Conservation (phyloP, 2,329 filamentous ascomycete genomes). For the Diaporthe citriasiana region DNA sequence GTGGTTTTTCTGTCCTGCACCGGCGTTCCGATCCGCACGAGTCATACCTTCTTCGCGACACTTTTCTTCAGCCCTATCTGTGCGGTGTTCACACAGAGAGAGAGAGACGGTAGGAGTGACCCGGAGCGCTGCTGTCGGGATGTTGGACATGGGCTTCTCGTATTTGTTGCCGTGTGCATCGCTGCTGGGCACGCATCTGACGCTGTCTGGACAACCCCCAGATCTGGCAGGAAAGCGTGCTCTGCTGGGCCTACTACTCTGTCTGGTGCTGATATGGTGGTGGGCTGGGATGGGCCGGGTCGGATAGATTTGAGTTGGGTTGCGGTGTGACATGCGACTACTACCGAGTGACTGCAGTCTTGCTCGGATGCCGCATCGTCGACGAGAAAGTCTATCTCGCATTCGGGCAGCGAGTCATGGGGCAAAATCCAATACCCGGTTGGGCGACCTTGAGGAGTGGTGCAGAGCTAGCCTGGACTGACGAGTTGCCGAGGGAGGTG, state of each 20-base stretch:
- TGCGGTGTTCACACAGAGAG: no score
- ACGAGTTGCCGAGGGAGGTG: conserved; percentile 10
- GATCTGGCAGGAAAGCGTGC: not conserved
- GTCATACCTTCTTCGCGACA: conserved; percentile 8
- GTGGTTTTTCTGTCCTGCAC: conserved; percentile 25
- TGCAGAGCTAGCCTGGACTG: conserved; percentile 4
- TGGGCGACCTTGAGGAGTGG: conserved; percentile 1
- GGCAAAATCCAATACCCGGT: not conserved
- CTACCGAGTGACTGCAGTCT: conserved; percentile 11
- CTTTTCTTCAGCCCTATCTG: conserved; percentile 23
- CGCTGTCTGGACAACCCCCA: not conserved
- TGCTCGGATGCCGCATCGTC: conserved; percentile 19
- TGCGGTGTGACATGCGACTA: conserved; percentile 23
- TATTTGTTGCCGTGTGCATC: not conserved
- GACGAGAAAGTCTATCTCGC: conserved; percentile 22
- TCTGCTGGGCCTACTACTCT: not conserved
- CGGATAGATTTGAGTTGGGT: conserved; percentile 4
- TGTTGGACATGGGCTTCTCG: not conserved
- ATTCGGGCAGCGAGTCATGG: conserved; percentile 21
- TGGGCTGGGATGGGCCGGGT: not conserved
- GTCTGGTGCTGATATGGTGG: not conserved
- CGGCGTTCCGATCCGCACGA: conserved; percentile 10
- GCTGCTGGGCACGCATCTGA: not conserved
- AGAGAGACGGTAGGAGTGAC: not conserved
- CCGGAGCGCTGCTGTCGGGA: not conserved